Base-by-base conservation (phyloP, 2,329 filamentous ascomycete genomes). In the Aspergillus unguis region DNA sequence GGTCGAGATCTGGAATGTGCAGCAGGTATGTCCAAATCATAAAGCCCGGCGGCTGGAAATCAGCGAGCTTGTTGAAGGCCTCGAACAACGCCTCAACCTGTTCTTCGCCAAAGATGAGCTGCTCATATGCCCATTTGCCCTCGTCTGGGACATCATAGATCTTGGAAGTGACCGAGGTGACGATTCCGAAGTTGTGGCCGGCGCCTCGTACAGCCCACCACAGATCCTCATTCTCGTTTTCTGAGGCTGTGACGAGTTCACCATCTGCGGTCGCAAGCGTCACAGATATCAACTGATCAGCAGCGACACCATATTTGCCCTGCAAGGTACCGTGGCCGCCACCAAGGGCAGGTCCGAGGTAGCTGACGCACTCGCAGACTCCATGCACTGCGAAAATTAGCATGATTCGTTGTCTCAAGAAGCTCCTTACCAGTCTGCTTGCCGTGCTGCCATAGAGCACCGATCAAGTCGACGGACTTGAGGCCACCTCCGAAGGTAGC, bases 271-370 rank as follows among this genome's bases (percentile, higher is more conserved):
- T 70, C 0, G 83, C 79, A 1, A 84, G 58, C 23, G 77, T 73
- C 66, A 80, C 64, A 0, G 75, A 78, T 7, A 81, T 50, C 38
- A 83, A 74, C 43, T 84, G 75, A 54, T 85, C 82, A 0, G 75
- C 64, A 2, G 80, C 66, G 2, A 84, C 71, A 1, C 81, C 81
- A 54, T 83, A 67, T 23, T 70, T 73, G 1, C 81, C 80, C 61
- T 82, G 77, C 6, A 81, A 72, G 65, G 73, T 73, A 29, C 81
- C 80, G 63, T 82, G 77, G 6, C 83, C 81, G 48, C 82, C 83
- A 3, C 83, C 82, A 0, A 85, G 74, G 0, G 69, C 78, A 0
- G 79, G 79, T 0, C 76, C 78, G 3, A 78, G 58, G 41, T 71
- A 61, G 40, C 77, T 71, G 9, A 74, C 72, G 55, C 80, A 82